These are phyloP conservation scores for Stachybotrys echinatus DNA, from an alignment of 2,329 filamentous ascomycete genomes.

Conservation along the genomic window DNA sequence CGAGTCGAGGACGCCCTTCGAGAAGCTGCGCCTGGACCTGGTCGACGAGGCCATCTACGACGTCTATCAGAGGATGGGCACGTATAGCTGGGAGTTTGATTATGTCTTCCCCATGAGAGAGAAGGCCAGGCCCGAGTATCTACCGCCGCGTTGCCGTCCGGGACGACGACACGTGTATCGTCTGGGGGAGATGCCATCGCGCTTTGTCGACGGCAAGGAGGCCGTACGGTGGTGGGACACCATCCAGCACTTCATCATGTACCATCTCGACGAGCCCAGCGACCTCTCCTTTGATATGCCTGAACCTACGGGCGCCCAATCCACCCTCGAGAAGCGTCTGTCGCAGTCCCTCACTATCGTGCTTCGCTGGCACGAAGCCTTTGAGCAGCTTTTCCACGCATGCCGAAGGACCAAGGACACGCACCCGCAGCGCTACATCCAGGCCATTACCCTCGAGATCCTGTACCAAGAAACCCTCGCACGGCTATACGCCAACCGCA, in stretches of 20 bases:
- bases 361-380: conserved; percentile 11
- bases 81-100: conserved; percentile 12
- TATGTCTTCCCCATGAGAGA: conserved; percentile 5
- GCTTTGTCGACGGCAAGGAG: conserved; percentile 10
- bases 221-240: conserved; percentile 14
- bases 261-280: background rate
- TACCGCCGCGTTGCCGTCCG: background rate
- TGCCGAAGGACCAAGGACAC: conserved; percentile 5
- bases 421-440: conserved; percentile 8
- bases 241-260: conserved; percentile 9
- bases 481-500: conserved; percentile 3
- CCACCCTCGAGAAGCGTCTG: background rate
- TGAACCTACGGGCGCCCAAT: too few species aligned
- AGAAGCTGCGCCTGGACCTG: background rate
- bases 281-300: background rate
- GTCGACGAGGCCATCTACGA: conserved; percentile 6
- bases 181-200: conserved; percentile 9
- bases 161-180: conserved; percentile 6
- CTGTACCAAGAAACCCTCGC: conserved; percentile 13
- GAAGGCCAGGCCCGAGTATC: conserved; percentile 2
- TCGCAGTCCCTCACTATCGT: background rate
- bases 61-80: conserved; percentile 14
- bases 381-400: conserved; percentile 8
- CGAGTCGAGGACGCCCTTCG: conserved; percentile 4
- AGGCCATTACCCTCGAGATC: conserved; percentile 11